Evolutionary conservation across 2,329 filamentous ascomycete species (phyloP).

Genomic region (Fusarium brachygibbosum): DNA sequence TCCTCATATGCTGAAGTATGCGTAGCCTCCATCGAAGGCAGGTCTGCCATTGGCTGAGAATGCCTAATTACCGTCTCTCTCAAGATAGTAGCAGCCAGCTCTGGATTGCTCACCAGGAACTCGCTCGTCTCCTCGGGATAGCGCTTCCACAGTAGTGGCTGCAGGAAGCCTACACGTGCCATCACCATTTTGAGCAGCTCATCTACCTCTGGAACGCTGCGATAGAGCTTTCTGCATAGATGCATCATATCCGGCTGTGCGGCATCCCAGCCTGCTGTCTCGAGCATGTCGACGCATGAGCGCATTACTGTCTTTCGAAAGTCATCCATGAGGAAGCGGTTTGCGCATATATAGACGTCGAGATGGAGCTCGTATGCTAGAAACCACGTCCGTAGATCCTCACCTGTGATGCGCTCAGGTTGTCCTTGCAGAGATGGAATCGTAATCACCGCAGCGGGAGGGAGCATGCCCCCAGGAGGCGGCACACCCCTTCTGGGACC

Average conservation of each 20-base stretch:
- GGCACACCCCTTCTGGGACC: constrained; percentile 16
- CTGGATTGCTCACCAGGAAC: constrained; percentile 61
- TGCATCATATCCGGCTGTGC: constrained; percentile 60
- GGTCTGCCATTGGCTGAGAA: constrained; percentile 51
- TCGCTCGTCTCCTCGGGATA: constrained; percentile 57
- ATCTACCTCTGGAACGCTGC: constrained; percentile 60
- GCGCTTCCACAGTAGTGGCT: constrained; percentile 60
- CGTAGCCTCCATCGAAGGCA: constrained; percentile 61
- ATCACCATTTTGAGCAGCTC: constrained; percentile 63
- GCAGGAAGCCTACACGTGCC: constrained; percentile 63
- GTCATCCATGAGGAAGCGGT: constrained; percentile 62
- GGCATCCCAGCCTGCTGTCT: constrained; percentile 59
- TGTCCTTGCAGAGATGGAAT: constrained; percentile 5
- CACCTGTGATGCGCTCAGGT: constrained; percentile 55
- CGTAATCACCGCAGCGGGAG: constrained; percentile 5
- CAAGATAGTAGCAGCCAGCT: constrained; percentile 62
- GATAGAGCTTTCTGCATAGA: constrained; percentile 59
- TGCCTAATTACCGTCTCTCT: constrained; percentile 61
- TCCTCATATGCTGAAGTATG: constrained; percentile 22
- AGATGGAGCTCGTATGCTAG: constrained; percentile 62
- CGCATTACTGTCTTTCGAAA: constrained; percentile 60
- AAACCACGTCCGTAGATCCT: constrained; percentile 63
- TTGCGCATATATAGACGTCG: constrained; percentile 64
- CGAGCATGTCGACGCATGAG: constrained; percentile 61
- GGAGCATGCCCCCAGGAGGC: constrained; percentile 13